Percentiles rank a stretch among this genome's conserved stretches.
Conservation (phyloP, 1,139 yeast genomes). For the Lodderomyces oxycetoniae region DNA sequence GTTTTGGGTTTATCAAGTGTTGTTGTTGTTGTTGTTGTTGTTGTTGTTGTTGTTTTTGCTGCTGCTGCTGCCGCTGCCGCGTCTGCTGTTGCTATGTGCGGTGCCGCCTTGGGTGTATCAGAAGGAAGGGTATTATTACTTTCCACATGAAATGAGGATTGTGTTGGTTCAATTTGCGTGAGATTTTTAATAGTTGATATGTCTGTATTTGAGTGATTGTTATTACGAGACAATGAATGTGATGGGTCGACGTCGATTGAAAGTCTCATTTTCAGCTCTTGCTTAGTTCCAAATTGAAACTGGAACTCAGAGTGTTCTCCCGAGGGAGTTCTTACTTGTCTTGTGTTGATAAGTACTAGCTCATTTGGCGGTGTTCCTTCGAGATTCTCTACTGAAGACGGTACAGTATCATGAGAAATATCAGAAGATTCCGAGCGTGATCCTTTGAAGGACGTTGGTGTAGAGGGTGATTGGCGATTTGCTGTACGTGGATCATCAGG, state of each 20-base stretch:
- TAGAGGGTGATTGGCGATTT: slow-evolving; percentile 20
- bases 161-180: not conserved
- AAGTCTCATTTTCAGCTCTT: slow-evolving; percentile 1
- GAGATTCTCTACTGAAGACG: slow-evolving; percentile 25
- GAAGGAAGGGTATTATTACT: no score
- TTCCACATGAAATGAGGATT: not conserved
- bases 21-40: not conserved
- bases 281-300: not conserved
- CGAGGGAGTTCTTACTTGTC: slow-evolving; percentile 5
- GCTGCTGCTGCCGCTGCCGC: no score
- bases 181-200: slow-evolving; percentile 8
- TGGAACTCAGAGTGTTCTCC: slow-evolving; percentile 6
- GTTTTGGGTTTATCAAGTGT: slow-evolving; percentile 6
- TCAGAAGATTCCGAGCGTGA: slow-evolving; percentile 15
- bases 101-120: no score
- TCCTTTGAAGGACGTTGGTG: slow-evolving; percentile 30
- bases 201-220: slow-evolving; percentile 3
- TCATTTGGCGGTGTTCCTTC: not conserved
- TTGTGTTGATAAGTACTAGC: slow-evolving; percentile 2
- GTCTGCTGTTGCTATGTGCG: no score
- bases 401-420: slow-evolving; percentile 32
- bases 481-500: not conserved
- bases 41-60: not conserved
- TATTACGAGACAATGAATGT: not conserved
- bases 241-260: not conserved